Conservation (phyloP, 768 basidiomycete species). For the Phlebiopsis flavidoalba region DNA sequence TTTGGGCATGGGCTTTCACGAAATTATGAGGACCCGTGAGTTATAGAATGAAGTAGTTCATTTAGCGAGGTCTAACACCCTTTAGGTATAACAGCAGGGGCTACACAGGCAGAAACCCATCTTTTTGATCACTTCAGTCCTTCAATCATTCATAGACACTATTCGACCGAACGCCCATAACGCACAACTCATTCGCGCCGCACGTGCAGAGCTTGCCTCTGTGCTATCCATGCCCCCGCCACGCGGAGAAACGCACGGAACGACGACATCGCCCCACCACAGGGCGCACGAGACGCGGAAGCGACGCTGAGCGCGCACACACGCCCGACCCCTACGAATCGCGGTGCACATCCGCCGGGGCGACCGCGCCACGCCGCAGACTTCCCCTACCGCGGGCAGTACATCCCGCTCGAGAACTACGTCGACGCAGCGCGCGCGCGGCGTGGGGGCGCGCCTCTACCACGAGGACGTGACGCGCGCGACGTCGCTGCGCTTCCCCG, state of each 20-base stretch:
- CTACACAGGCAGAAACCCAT: slow-evolving; percentile 50
- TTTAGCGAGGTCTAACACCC: not conserved
- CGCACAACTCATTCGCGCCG: slow-evolving; percentile 40
- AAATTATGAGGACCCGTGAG: slow-evolving; percentile 65
- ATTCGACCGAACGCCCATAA: slow-evolving; percentile 50
- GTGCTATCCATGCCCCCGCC: slow-evolving; percentile 17
- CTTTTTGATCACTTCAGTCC: slow-evolving; percentile 40
- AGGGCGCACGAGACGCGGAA: slow-evolving; percentile 3
- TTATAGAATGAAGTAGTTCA: slow-evolving; percentile 7
- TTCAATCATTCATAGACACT: slow-evolving; percentile 41
- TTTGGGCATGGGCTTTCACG: slow-evolving; percentile 48
- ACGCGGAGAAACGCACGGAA: not conserved
- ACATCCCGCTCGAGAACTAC: slow-evolving; percentile 49
- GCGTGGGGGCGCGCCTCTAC: slow-evolving; percentile 39
- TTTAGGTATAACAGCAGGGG: slow-evolving; percentile 48
- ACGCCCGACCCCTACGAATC: slow-evolving; percentile 35
- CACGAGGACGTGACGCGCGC: slow-evolving; percentile 16
- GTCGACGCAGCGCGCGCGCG: slow-evolving; percentile 33
- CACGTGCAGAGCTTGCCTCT: slow-evolving; percentile 40
- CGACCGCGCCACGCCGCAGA: slow-evolving; percentile 34
- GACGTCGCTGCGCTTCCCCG: slow-evolving; percentile 19
- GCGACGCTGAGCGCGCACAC: slow-evolving; percentile 3
- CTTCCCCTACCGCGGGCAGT: slow-evolving; percentile 35
- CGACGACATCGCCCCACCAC: not conserved
- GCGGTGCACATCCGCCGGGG: slow-evolving; percentile 38